A percentile compares a stretch with the other conserved stretches of the same genome.
Evolutionary conservation across 768 basidiomycete species (phyloP).

Genomic region (Austroboletus eburneus): DNA sequence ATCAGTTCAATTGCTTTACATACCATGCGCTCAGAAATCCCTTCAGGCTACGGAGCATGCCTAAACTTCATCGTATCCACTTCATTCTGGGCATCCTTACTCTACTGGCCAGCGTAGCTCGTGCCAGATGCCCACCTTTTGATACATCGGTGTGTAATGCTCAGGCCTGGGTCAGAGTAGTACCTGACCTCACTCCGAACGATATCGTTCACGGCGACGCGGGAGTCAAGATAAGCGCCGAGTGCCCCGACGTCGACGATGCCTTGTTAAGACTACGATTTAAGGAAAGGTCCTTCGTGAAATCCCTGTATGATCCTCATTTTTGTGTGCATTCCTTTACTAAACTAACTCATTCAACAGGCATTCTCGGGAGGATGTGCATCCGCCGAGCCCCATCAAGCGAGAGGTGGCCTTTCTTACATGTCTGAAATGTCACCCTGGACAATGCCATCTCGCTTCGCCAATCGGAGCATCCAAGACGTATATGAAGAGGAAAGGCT

Average conservation of each 20-base stretch:
- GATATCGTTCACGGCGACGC: conserved; percentile 9
- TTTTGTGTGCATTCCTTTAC: neutral
- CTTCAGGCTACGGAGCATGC: too few species aligned
- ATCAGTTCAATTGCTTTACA: too few species aligned
- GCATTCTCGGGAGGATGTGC: conserved; percentile 1
- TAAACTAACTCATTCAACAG: neutral
- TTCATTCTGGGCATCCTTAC: too few species aligned
- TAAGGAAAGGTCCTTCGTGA: conserved; percentile 19
- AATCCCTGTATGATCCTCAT: conserved; percentile 5
- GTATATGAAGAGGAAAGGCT: conserved; percentile 10
- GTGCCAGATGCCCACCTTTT: too few species aligned
- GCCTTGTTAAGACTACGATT: conserved; percentile 13
- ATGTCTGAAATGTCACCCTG: neutral
- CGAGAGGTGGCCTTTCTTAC: neutral
- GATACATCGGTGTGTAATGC: neutral
- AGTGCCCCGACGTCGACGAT: conserved; percentile 6
- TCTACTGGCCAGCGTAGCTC: too few species aligned
- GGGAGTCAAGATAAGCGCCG: conserved; percentile 15
- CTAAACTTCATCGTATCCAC: too few species aligned
- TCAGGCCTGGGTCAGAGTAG: conserved; percentile 18
- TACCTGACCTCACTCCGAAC: conserved; percentile 14
- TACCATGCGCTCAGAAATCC: too few species aligned
- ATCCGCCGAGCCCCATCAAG: neutral
- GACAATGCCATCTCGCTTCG: neutral
- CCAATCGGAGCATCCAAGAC: neutral